phyloP scores from a whole-genome alignment of 2,329 filamentous ascomycete species.

The Pseudocercospora fuligena region DNA sequence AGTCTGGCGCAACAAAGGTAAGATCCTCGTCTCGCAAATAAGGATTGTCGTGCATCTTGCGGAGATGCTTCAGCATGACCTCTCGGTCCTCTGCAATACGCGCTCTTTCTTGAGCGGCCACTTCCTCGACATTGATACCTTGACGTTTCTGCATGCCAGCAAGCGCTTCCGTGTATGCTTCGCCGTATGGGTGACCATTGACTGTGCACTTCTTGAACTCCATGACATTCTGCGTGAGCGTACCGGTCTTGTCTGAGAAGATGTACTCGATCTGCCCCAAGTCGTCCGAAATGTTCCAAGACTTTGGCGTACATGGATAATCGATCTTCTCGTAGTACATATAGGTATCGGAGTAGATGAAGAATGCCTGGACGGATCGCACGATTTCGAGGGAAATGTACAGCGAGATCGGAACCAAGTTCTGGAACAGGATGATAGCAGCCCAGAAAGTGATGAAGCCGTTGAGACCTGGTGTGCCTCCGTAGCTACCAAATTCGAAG shows the following conservation, averaged over 20 bases:
- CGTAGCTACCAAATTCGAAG: constrained; percentile 81
- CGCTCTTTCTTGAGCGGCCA: constrained; percentile 70
- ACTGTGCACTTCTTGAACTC: constrained; percentile 99
- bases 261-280: constrained; percentile 98
- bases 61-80: constrained; percentile 72
- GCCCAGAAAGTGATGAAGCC: constrained; percentile 98
- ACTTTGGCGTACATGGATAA: constrained; percentile 94
- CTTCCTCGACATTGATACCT: constrained; percentile 83
- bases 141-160: constrained; percentile 93
- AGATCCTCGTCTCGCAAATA: constrained; percentile 88
- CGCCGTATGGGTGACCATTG: constrained; percentile 94
- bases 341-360: constrained; percentile 92
- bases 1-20: constrained; percentile 91
- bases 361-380: constrained; percentile 87
- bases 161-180: constrained; percentile 96
- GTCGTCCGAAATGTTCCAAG: constrained; percentile 99
- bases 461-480: constrained; percentile 72
- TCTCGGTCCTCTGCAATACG: constrained; percentile 81
- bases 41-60: constrained; percentile 82
- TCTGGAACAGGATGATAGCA: constrained; percentile 92
- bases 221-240: constrained; percentile 91
- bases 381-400: constrained; percentile 98
- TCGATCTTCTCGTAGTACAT: constrained; percentile 98
- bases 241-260: constrained; percentile 94
- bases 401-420: constrained; percentile 96